These are phyloP conservation scores for Chenopodium formosanum DNA, from an alignment of 148 eudicot species.

Conservation along the genomic window DNA sequence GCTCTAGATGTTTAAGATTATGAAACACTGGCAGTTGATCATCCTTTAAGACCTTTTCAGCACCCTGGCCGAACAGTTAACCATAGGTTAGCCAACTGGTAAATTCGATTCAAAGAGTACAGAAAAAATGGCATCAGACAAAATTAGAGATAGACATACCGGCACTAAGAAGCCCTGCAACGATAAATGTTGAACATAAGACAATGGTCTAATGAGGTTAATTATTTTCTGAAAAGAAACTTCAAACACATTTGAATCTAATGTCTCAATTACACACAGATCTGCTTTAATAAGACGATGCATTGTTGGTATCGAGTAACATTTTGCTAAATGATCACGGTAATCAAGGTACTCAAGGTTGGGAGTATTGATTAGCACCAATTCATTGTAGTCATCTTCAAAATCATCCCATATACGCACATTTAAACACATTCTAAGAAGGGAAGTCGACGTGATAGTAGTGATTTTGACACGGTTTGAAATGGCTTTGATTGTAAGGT, in stretches of 20 bases:
- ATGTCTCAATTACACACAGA: not conserved
- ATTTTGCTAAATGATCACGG: not conserved
- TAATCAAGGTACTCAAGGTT: slow-evolving; percentile 9
- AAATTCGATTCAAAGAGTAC: not conserved
- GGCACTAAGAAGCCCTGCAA: not conserved
- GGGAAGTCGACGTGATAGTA: slow-evolving; percentile 8
- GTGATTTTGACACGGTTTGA: not conserved
- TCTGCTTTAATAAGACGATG: slow-evolving; percentile 8
- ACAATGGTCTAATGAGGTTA: slow-evolving; percentile 10
- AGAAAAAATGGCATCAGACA: not conserved
- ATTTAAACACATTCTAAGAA: slow-evolving; percentile 8
- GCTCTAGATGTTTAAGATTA: slow-evolving; percentile 10
- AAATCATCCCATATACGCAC: no score
- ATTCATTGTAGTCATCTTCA: no score
- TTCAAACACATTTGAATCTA: not conserved
- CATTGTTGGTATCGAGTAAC: slow-evolving; percentile 7
- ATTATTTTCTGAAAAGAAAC: not conserved
- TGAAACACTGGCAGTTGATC: slow-evolving; percentile 12
- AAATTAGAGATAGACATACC: not conserved
- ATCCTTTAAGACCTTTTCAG: not conserved
- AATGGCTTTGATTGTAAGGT: not conserved
- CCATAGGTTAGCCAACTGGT: not conserved
- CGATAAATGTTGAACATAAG: slow-evolving; percentile 18
- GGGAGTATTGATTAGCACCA: slow-evolving; percentile 24
- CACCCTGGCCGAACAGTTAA: not conserved